Base-by-base conservation (phyloP, 768 basidiomycete genomes). In the Mycena filopes region DNA sequence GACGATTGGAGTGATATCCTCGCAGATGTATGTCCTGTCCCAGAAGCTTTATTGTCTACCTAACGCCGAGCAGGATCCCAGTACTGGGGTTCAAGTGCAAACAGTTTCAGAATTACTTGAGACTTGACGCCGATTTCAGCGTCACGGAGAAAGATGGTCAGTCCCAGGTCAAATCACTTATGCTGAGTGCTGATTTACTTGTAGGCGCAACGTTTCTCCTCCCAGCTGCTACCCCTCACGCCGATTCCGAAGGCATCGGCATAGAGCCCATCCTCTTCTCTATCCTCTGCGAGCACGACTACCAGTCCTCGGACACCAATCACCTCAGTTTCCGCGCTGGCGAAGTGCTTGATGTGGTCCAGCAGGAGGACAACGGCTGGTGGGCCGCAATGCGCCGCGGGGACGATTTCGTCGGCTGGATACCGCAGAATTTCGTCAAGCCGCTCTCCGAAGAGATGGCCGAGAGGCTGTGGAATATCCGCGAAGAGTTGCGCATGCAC, bases 301-400 rank as follows among this genome's bases (percentile, higher is more conserved):
- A 90, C 70, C 73, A 80, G 25, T 85, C 90, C 4, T 78, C 83
- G 25, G 93, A 93, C 68, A 75, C 81, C 18, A 83, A 83, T 69
- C 87, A 89, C 60, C 81, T 93, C 20, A 77, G 84, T 4, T 92
- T 94, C 75, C 76, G 76, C 42, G 85, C 85, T 77, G 85, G 87
- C 65, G 92, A 93, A 66, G 84, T 93, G 23, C 76, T 94, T 29
- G 84, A 86, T 25, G 79, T 94, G 55, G 80, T 94, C 47, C 87
- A 87, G 75, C 82, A 86, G 74, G 90, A 93, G 74, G 81, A 84
- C 15, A 85, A 87, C 2, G 92, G 93, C 12, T 94, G 92, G 92
- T 94, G 92, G 91, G 92, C 90, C 21, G 93, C 92, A 21, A 84
- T 90, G 77, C 81, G 86, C 25, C 76, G 77, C 15, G 81, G 81